A percentile compares a stretch with the other conserved stretches of the same genome.
phyloP scores from a whole-genome alignment of 441 rosid genomes.

The Theobroma grandiflorum region DNA sequence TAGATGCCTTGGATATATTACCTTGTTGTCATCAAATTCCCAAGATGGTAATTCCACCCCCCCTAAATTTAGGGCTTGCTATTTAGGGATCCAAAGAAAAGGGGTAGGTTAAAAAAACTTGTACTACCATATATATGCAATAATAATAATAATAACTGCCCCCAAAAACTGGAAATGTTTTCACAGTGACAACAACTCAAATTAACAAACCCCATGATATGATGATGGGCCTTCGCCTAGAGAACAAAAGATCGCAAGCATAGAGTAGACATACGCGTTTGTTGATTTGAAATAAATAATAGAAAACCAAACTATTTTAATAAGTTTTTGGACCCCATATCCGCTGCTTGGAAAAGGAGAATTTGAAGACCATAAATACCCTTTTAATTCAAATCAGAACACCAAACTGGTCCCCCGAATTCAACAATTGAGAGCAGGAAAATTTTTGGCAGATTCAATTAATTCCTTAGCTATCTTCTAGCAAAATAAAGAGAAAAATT shows the following conservation, averaged over 20 bases:
- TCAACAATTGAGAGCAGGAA: not conserved
- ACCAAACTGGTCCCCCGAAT: not conserved
- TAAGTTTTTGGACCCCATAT: not conserved
- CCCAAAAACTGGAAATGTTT: too few species aligned
- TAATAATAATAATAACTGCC: too few species aligned
- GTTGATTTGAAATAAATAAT: not conserved
- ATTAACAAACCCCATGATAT: too few species aligned
- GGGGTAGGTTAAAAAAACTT: not conserved
- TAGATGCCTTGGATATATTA: not conserved
- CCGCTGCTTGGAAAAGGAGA: not conserved
- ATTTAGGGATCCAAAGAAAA: not conserved
- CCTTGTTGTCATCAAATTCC: not conserved
- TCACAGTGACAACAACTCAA: too few species aligned
- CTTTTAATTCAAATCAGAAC: constrained; percentile 5
- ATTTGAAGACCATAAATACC: not conserved
- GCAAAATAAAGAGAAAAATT: not conserved
- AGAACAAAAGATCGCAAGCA: not conserved
- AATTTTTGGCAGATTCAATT: not conserved
- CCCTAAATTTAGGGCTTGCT: not conserved
- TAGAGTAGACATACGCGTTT: not conserved
- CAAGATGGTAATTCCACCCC: not conserved
- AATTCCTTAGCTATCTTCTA: too few species aligned
- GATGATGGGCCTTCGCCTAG: not conserved
- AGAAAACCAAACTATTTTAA: not conserved
- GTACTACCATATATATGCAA: not conserved